These are phyloP conservation scores for Mycena sp. DNA, from an alignment of 1,284 basidiomycete genomes.

Conservation along the genomic window DNA sequence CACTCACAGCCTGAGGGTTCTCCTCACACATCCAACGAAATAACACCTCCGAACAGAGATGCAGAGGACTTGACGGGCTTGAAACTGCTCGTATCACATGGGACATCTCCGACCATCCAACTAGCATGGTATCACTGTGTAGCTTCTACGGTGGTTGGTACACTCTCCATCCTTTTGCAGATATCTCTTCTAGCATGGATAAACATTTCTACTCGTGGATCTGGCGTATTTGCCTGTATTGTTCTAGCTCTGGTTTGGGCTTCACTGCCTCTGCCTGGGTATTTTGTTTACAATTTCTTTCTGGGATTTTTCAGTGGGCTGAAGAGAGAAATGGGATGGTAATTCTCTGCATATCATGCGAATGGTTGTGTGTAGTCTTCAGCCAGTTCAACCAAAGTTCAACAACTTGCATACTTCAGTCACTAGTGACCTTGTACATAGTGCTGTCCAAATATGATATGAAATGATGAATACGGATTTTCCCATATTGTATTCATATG, in stretches of 20 bases:
- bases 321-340: not conserved
- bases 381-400: no score
- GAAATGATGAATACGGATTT: no score
- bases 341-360: not conserved
- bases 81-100: not conserved
- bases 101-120: constrained; percentile 4
- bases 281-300: not conserved
- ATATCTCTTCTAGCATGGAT: constrained; percentile 15
- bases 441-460: no score
- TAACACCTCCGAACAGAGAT: no score
- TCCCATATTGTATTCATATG: no score
- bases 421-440: no score
- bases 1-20: not conserved
- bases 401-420: no score
- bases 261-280: constrained; percentile 9
- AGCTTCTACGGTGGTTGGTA: not conserved
- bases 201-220: not conserved
- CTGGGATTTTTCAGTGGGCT: not conserved
- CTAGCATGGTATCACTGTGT: constrained; percentile 7
- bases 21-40: no score
- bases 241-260: constrained; percentile 11
- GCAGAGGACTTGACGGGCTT: not conserved
- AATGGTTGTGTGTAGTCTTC: no score
- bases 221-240: not conserved
- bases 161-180: constrained; percentile 1